Evolutionary conservation across 257 asterid species (phyloP), one percentile per base, ranked within the genome.

Genomic region (Linderniella brevidens): DNA sequence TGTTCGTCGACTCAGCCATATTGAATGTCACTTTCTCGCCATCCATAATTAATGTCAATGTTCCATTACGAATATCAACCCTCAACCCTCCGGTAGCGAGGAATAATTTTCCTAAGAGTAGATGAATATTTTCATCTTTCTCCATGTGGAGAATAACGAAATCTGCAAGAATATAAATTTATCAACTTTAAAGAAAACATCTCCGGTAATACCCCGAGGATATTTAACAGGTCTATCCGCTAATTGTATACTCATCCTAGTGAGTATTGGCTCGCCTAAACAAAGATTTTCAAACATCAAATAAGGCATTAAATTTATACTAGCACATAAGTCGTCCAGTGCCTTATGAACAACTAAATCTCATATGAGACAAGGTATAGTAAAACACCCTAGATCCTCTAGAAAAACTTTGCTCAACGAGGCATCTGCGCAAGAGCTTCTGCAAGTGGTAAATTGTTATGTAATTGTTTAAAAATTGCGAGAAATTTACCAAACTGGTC

Each of bases 221-320:
- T 9, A 11, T 8, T 38, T 38, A 11, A 38, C 43, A 38, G 14
- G 8, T 38, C 14, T 38, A 38, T 38, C 43, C 13, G 14, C 43
- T 38, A 38, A n/a, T 38, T 38, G 14, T 11, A 38, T 38, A n/a
- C 13, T 9, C 43, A 38, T 38, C 14, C 32, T 38, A n/a, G 43
- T 38, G 8, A 9, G 43, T n/a, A 2, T 38, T 3, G 14, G 13
- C 43, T 38, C 14, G 3, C 43, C 43, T n/a, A 38, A 38, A 9
- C 43, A 3, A 38, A 38, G 43, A 2, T 38, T n/a, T 8, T 38
- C 4, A 19, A n/a, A 38, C 14, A 38, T 9, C 12, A 9, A 9
- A 38, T 38, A 38, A 9, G 43, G 43, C 43, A 38, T 38, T n/a
- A 38, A 38, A n/a, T 38, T 38, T 9, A 38, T 38, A n/a, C 43